A percentile compares a stretch with the other conserved stretches of the same genome.
phyloP scores from a whole-genome alignment of 306 rosid genomes.

The Betula pendula region DNA sequence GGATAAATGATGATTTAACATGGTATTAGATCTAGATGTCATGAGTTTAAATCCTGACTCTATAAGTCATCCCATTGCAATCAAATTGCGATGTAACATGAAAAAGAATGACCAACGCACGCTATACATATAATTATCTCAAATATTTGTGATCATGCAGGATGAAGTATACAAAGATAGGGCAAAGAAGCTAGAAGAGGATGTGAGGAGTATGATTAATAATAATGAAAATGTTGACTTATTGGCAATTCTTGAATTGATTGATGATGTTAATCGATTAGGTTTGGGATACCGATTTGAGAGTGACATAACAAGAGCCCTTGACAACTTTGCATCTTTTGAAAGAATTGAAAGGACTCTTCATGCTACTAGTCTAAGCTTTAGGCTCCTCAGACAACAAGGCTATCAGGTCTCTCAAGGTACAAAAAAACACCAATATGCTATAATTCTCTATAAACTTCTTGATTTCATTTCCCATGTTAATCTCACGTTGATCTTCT shows the following conservation, averaged over 20 bases:
- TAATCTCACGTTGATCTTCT: no score
- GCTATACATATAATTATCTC: neutral
- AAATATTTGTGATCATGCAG: conserved; percentile 9
- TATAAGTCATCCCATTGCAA: no score
- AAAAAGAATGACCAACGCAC: no score
- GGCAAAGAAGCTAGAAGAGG: conserved; percentile 28
- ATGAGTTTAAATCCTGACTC: no score
- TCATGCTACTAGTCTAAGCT: conserved; percentile 38
- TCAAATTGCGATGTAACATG: no score
- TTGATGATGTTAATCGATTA: conserved; percentile 37
- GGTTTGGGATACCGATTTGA: conserved; percentile 40
- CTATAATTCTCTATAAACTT: neutral
- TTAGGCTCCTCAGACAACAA: conserved; percentile 54
- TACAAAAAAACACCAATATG: no score
- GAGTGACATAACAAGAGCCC: conserved; percentile 36
- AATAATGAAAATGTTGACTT: conserved; percentile 20
- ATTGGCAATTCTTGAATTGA: conserved; percentile 28
- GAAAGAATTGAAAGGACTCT: neutral
- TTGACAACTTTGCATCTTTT: neutral
- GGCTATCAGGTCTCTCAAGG: conserved; percentile 43
- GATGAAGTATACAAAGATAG: conserved; percentile 21
- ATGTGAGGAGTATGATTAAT: conserved; percentile 40
- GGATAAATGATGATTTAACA: no score
- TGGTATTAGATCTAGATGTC: no score
- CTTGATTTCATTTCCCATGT: neutral